Base-by-base conservation (phyloP, 352 stramenopile genomes). In the Lagenidium giganteum region DNA sequence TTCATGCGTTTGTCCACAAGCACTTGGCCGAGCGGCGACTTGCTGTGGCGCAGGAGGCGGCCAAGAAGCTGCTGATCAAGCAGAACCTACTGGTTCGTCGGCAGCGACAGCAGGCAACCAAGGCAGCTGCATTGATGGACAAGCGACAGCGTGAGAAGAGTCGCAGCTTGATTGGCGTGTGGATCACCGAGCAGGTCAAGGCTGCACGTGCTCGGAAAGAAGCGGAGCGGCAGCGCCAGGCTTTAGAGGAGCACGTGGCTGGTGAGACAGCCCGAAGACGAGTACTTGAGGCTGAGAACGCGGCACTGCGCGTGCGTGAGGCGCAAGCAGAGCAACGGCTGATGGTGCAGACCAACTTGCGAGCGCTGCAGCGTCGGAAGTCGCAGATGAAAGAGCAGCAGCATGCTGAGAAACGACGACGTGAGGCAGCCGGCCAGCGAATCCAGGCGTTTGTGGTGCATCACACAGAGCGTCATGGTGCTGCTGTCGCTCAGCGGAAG, bases 121-220 rank as follows among this genome's bases (percentile, higher is more conserved):
- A 31, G 50, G 56, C 46, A 20, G 31, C 34, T 3, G 17, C 41
- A 25, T n/a, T 31, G 2, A 28, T 63, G 23, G 37, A 60, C 8
- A 42, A 47, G 4, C 47, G 22, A 0, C 37, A 40, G 38, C 25
- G 63, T 9, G 42, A 67, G 26, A 44, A 68, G 14, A 72, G 59
- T 21, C 57, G 64, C 32, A 27, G 52, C 4, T 32, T 56, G 17
- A 46, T 85, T 6, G 34, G 47, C 4, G 50, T 35, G 4, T 85
- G 72, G 72, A 28, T 78, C n/a, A 51, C 46, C 13, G 34, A 56
- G 2, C 61, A 65, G 9, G 42, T 65, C 32, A n/a, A 17, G 9
- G 38, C 30, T 4, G 3, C 22, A 16, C 22, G 31, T 2, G n/a
- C n/a, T n/a, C n/a, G n/a, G n/a, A n/a, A n/a, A 35, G 13, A 30